Base-by-base conservation (phyloP, 768 basidiomycete genomes). In the Suillus alpinus region DNA sequence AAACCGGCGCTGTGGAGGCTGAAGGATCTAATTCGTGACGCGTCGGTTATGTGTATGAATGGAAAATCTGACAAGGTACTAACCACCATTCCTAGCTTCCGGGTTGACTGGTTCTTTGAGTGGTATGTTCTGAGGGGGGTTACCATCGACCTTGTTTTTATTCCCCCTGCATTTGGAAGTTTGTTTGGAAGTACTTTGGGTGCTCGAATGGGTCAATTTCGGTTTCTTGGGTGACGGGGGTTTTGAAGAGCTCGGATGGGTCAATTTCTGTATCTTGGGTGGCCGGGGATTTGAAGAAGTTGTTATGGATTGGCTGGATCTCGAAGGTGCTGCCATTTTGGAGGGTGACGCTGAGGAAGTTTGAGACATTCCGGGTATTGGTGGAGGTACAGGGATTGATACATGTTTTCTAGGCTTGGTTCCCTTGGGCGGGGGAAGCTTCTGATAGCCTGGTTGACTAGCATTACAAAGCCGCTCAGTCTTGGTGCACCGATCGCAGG, bases 401-500 rank as follows among this genome's bases (percentile, higher is more conserved):
- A 32, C 14, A 32, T 4, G 32, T 26, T 63, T 60, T 36, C 37
- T 41, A 18, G 4, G 26, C 41, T 36, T 68, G 13, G 2, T 18
- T 2, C 23, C 0, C 47, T 68, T 73, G 23, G 71, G 71, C 41
- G 57, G n/a, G 41, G 71, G 73, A 23, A 73, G 65, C 36, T 18
- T 63, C 37, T 71, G 64, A 29, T 69, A 73, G 32, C 65, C 65
- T 39, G 12, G 36, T 32, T 39, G 41, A 3, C 14, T 0, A 3
- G 16, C 32, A n/a, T 0, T 0, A 41, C 73, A 74, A 10, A 1
- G 6, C 6, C 1, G 2, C 5, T 31, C 62, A 13, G 40, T 29
- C 29, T 43, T 63, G 31, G n/a, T 43, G 56, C 72, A 74, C 32
- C 71, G 73, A 29, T 10, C 40, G 49, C 72, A 73, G 3, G 73